A percentile compares a stretch with the other conserved stretches of the same genome.
phyloP scores from a whole-genome alignment of 2,329 filamentous ascomycete species.

The Fusarium keratoplasticum region DNA sequence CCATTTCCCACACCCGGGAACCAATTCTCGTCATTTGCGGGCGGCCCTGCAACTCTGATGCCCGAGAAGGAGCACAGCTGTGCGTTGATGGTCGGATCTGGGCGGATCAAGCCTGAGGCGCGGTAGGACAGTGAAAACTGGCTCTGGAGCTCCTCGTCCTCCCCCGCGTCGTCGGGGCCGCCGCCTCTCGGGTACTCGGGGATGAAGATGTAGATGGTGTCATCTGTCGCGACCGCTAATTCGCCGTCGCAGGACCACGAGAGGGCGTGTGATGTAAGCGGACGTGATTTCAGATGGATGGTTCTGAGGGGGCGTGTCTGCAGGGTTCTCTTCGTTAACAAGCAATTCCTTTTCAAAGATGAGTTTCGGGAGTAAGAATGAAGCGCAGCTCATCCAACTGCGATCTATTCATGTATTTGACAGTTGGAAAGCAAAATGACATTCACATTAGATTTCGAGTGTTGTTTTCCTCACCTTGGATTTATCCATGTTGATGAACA shows the following conservation, averaged over 20 bases:
- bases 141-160: conserved; percentile 43
- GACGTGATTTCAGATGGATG: conserved; percentile 56
- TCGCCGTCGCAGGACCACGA: conserved; percentile 70
- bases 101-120: conserved; percentile 49
- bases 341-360: background rate
- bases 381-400: background rate
- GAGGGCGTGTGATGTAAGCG: conserved; percentile 56
- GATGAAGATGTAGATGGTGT: conserved; percentile 64
- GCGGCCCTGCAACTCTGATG: conserved; percentile 46
- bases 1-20: conserved; percentile 59
- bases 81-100: conserved; percentile 58
- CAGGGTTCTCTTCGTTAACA: background rate
- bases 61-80: conserved; percentile 57
- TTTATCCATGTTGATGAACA: conserved; percentile 38
- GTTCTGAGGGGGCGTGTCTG: conserved; percentile 62
- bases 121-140: conserved; percentile 51
- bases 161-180: conserved; percentile 43
- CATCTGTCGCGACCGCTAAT: conserved; percentile 67
- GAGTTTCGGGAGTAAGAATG: background rate
- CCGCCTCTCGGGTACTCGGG: conserved; percentile 55
- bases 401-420: too few relatives aligned
- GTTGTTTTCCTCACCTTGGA: conserved; percentile 37
- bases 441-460: background rate
- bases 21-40: conserved; percentile 44
- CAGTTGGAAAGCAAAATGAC: background rate